Evolutionary conservation across 2,329 filamentous ascomycete species (phyloP), one percentile per base, ranked within the genome.

Genomic region (Paecilomyces formosus): DNA sequence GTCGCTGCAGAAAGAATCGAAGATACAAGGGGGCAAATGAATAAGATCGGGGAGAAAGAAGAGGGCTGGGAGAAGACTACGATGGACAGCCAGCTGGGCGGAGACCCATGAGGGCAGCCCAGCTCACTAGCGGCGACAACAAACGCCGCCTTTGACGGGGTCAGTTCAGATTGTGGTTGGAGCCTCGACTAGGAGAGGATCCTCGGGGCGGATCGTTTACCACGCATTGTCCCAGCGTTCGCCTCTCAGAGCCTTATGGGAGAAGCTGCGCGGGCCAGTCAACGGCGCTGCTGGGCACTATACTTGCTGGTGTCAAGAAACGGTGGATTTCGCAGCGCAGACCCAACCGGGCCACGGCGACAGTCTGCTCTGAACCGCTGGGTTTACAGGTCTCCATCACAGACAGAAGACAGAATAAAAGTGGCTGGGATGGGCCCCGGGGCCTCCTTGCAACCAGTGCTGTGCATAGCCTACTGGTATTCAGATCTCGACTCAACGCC

Each of bases 21-120:
- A 57, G 24, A 30, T 53, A 53, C 39, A 45, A 45, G 39, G n/a
- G n/a, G 30, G 7, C 9, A 15, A 26, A 45, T 18, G 39, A 21
- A 45, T 18, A 50, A 60, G 59, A 56, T 58, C 54, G 26, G 57
- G 31, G 49, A 55, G 55, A 58, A 52, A 58, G 53, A 59, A 35
- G 55, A 54, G 22, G 59, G 28, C 28, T 53, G 54, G 57, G 55
- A 54, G 55, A 51, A 58, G 55, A 54, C 55, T 51, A 55, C 50
- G 58, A 53, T 61, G 57, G 61, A 61, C 57, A 61, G 39, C 18
- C 57, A 61, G 39, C n/a, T 45, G 39, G 39, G 39, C 39, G 39
- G 60, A 63, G 45, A 60, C 53, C 51, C 54, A 60, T 66, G 63
- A 61, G 66, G 68, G 66, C 65, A 30, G 61, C 63, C 65, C 63